A percentile compares a stretch with the other conserved stretches of the same genome.
These are phyloP conservation scores for Neurospora pannonica DNA, from an alignment of 495 filamentous ascomycete genomes.

Conservation along the genomic window DNA sequence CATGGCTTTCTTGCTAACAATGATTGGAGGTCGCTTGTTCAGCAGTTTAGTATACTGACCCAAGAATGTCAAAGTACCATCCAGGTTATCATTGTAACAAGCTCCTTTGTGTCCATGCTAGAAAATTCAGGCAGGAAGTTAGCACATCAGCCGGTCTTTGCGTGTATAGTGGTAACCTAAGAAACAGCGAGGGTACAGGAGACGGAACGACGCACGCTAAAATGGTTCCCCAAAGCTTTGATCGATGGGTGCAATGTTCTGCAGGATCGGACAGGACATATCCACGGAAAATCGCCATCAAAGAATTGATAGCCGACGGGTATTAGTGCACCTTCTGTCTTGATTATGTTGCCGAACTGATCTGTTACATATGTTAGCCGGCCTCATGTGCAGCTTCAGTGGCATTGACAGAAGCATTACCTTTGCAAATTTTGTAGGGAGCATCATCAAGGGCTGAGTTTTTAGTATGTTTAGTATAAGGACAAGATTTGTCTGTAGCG, in stretches of 20 bases:
- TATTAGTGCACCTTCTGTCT: constrained; percentile 16
- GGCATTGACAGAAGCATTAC: background rate
- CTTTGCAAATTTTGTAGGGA: constrained; percentile 2
- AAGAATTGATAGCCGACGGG: constrained; percentile 15
- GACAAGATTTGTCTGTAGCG: background rate
- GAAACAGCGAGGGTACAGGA: no score
- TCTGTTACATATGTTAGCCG: background rate
- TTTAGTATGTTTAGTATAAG: background rate
- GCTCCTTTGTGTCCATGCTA: constrained; percentile 9
- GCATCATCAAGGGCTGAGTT: constrained; percentile 2
- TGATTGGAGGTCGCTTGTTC: constrained; percentile 2
- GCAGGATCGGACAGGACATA: constrained; percentile 23
- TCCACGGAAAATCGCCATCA: constrained; percentile 13
- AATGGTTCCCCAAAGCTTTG: constrained; percentile 16
- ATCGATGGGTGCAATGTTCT: constrained; percentile 10
- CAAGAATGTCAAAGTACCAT: constrained; percentile 17
- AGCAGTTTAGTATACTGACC: constrained; percentile 6
- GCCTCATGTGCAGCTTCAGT: background rate
- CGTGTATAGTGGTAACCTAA: background rate
- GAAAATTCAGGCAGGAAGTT: background rate
- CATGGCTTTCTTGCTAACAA: constrained; percentile 9
- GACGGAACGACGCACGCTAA: constrained; percentile 9
- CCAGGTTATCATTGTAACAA: constrained; percentile 16
- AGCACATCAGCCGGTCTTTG: background rate
- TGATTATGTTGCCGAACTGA: background rate